Conservation (phyloP, 1,284 basidiomycete species). For the Boletus semigastroideus region DNA sequence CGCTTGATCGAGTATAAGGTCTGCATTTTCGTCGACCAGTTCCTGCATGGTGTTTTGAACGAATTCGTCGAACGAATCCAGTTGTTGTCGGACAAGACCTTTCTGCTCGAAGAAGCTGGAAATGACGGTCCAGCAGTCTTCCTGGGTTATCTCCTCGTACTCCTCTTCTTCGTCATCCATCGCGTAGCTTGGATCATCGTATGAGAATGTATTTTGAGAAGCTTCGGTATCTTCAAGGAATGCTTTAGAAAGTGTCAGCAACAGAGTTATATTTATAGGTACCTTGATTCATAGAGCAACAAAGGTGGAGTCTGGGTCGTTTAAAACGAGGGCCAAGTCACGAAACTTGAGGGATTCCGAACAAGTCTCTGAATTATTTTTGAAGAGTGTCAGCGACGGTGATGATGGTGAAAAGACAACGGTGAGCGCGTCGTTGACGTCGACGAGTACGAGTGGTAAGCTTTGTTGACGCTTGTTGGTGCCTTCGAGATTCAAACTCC, state of each 20-base stretch:
- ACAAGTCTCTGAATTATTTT: neutral
- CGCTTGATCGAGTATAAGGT: constrained; percentile 94
- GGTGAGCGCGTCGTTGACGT: constrained; percentile 17
- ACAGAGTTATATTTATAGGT: constrained; percentile 30
- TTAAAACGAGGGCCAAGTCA: neutral
- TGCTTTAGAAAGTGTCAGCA: constrained; percentile 28
- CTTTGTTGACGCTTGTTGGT: constrained; percentile 29
- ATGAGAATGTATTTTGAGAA: constrained; percentile 51
- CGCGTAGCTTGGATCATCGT: constrained; percentile 57
- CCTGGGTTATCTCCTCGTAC: constrained; percentile 82
- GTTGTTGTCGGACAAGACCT: constrained; percentile 96
- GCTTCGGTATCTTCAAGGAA: constrained; percentile 43
- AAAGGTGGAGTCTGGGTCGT: constrained; percentile 1
- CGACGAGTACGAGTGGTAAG: constrained; percentile 25
- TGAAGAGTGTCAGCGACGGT: neutral
- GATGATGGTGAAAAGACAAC: constrained; percentile 13
- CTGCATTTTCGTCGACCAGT: constrained; percentile 93
- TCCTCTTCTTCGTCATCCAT: constrained; percentile 65
- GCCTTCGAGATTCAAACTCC: constrained; percentile 14
- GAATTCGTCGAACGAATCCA: constrained; percentile 99
- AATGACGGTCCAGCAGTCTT: constrained; percentile 96
- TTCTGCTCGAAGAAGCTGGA: constrained; percentile 97
- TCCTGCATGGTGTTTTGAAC: constrained; percentile 99
- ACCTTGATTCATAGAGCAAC: constrained; percentile 42
- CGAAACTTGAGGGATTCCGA: neutral